Percentiles rank a stretch among this genome's conserved stretches.
Conservation (phyloP, 495 filamentous ascomycete genomes). For the Penicillium verhagenii region DNA sequence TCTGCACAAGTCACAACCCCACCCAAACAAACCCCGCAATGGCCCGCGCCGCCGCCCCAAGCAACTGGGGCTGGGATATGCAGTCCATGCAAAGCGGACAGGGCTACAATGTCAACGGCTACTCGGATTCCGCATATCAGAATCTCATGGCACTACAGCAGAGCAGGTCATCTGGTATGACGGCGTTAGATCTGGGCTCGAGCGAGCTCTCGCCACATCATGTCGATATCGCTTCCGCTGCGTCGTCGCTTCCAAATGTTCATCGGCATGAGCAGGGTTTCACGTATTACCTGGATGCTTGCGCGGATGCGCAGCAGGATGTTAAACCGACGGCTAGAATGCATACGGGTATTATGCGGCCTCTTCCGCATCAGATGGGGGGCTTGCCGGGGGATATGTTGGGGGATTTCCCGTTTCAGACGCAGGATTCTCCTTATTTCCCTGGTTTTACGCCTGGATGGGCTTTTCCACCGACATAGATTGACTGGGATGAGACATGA, state of each 20-base stretch:
- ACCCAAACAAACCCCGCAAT: constrained; percentile 23
- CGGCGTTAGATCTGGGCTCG: constrained; percentile 11
- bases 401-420: constrained; percentile 27
- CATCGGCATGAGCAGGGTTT: constrained; percentile 14
- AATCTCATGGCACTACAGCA: constrained; percentile 23
- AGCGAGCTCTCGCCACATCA: constrained; percentile 23
- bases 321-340: constrained; percentile 19
- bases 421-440: constrained; percentile 28
- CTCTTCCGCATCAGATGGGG: constrained; percentile 18
- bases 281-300: constrained; percentile 19
- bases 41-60: constrained; percentile 11
- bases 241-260: constrained; percentile 8
- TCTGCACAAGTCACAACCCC: constrained; percentile 20
- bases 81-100: constrained; percentile 17
- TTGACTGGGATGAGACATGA: not conserved
- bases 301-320: constrained; percentile 12
- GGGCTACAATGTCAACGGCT: constrained; percentile 23
- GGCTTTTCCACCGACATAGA: constrained; percentile 33
- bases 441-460: constrained; percentile 29
- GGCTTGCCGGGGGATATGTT: constrained; percentile 31
- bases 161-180: constrained; percentile 21
- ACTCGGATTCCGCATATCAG: constrained; percentile 24
- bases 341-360: constrained; percentile 13
- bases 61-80: constrained; percentile 40
- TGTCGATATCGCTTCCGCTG: constrained; percentile 11